Evolutionary conservation across 83 land plant species (phyloP).

Genomic region (Picea abies): DNA sequence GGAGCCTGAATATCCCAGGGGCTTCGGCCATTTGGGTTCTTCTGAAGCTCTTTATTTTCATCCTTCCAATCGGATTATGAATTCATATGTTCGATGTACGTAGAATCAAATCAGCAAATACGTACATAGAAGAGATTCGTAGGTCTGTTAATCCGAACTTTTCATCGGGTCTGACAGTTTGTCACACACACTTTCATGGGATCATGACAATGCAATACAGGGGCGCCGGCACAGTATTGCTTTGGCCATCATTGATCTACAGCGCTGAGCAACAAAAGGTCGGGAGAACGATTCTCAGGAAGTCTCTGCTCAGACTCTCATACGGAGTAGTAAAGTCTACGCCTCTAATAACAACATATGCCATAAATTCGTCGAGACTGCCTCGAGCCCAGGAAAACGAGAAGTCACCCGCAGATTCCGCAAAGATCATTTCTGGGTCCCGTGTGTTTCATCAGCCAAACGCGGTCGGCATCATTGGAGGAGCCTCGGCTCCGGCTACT

Average conservation of each 20-base stretch:
- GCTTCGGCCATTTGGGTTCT: too few relatives aligned
- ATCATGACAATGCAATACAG: conserved; percentile 11
- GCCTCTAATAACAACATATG: background rate
- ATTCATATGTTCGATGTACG: too few relatives aligned
- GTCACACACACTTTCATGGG: conserved; percentile 1
- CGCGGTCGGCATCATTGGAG: conserved; percentile 60
- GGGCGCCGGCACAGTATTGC: background rate
- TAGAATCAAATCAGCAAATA: too few relatives aligned
- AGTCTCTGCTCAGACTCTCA: background rate
- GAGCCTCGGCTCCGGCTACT: conserved; percentile 36
- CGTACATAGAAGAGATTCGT: too few relatives aligned
- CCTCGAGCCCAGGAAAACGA: conserved; percentile 1
- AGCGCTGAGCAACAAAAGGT: background rate
- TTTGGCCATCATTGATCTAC: background rate
- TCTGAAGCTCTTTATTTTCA: too few relatives aligned
- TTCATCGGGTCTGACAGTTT: too few relatives aligned
- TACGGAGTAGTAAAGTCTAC: too few relatives aligned
- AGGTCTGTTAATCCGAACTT: too few relatives aligned
- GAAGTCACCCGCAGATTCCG: background rate
- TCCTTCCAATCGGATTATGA: too few relatives aligned
- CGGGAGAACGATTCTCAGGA: conserved; percentile 5
- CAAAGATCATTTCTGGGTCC: conserved; percentile 3
- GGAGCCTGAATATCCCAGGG: too few relatives aligned
- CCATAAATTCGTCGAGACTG: background rate
- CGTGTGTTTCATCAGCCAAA: conserved; percentile 25